Conservation (phyloP, 2,329 filamentous ascomycete genomes). For the Fusarium nanum region DNA sequence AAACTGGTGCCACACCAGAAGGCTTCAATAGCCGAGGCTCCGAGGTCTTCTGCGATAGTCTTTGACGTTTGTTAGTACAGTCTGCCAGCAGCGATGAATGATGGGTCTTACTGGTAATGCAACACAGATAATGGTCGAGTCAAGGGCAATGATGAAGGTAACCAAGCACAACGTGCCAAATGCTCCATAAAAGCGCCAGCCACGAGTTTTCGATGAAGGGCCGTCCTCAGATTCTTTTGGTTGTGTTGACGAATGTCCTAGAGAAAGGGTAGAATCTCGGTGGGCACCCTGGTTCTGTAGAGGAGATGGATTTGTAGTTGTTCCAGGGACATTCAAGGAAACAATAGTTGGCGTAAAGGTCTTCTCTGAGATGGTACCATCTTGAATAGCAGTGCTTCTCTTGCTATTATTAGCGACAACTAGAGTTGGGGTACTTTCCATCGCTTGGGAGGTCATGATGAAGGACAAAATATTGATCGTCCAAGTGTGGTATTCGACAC, state of each 20-base stretch:
- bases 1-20: conserved; percentile 45
- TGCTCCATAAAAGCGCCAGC: conserved; percentile 39
- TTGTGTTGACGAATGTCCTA: not conserved
- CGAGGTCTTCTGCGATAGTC: conserved; percentile 42
- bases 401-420: not conserved
- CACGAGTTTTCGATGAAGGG: conserved; percentile 10
- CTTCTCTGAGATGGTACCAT: not conserved
- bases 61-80: conserved; percentile 1
- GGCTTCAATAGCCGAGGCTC: conserved; percentile 39
- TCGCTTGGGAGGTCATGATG: not conserved
- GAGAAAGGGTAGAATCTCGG: not conserved
- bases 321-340: not conserved
- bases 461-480: not conserved
- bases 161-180: conserved; percentile 42
- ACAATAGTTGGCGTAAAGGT: not conserved
- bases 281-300: not conserved
- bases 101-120: conserved; percentile 35
- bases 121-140: conserved; percentile 43
- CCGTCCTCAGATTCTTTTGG: not conserved
- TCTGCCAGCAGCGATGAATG: no score
- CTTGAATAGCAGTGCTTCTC: no score
- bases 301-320: not conserved
- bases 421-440: not conserved
- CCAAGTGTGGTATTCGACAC: not conserved
- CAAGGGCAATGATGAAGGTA: conserved; percentile 43